Evolutionary conservation across 352 stramenopile species (phyloP).

Genomic region (Phytophthora sp.): DNA sequence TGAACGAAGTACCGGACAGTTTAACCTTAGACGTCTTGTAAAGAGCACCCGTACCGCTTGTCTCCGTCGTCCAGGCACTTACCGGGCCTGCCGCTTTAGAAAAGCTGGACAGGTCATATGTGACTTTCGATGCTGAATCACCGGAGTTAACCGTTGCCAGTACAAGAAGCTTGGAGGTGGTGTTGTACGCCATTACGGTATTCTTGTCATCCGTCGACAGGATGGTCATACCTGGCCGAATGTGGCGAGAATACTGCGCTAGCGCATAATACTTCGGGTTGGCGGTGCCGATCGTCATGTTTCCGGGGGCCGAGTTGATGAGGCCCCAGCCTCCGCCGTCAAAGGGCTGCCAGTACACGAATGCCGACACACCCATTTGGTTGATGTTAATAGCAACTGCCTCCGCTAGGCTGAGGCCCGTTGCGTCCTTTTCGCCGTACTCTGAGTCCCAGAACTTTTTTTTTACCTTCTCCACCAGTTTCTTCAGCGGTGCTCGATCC

Average conservation of each 20-base stretch:
- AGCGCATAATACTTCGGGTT: slow-evolving; percentile 54
- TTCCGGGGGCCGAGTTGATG: slow-evolving; percentile 40
- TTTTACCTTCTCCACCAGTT: slow-evolving; percentile 23
- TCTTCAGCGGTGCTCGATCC: slow-evolving; percentile 34
- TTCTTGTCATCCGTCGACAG: slow-evolving; percentile 36
- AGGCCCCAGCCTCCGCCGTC: slow-evolving; percentile 52
- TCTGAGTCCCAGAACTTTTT: slow-evolving; percentile 61
- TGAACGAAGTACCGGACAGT: slow-evolving; percentile 32
- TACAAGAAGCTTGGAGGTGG: slow-evolving; percentile 4
- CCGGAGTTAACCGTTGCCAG: slow-evolving; percentile 46
- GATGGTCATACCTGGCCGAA: slow-evolving; percentile 52
- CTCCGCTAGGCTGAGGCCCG: slow-evolving; percentile 47
- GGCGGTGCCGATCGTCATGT: slow-evolving; percentile 37
- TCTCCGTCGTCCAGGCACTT: slow-evolving; percentile 47
- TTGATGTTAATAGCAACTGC: slow-evolving; percentile 57
- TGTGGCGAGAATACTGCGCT: slow-evolving; percentile 58
- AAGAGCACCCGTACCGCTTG: slow-evolving; percentile 27
- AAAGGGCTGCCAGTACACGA: slow-evolving; percentile 61
- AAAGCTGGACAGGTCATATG: slow-evolving; percentile 40
- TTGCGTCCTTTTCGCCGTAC: slow-evolving; percentile 50
- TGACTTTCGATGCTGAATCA: slow-evolving; percentile 20
- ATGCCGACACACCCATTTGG: slow-evolving; percentile 50
- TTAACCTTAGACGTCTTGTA: slow-evolving; percentile 35
- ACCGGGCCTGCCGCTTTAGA: slow-evolving; percentile 23
- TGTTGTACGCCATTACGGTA: slow-evolving; percentile 47